Percentiles rank a stretch among this genome's conserved stretches.
Evolutionary conservation across 2,329 filamentous ascomycete species (phyloP).

Genomic region (Arthrobotrys sphaeroides): DNA sequence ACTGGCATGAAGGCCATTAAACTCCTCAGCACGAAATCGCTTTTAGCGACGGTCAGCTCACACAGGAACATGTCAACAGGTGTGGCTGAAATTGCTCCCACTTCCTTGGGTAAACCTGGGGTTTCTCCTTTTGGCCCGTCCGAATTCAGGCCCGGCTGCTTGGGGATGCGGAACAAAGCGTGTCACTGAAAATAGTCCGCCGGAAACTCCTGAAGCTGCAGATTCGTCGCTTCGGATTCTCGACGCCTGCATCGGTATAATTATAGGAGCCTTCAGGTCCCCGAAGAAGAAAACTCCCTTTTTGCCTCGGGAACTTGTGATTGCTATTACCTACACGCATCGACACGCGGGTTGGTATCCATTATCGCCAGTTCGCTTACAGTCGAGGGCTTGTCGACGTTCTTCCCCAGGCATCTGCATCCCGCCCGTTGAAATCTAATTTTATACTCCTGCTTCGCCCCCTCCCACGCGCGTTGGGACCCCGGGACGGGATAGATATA

Average conservation of each 20-base stretch:
- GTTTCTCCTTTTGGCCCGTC: background rate
- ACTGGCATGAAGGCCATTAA: background rate
- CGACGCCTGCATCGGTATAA: background rate
- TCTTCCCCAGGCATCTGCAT: background rate
- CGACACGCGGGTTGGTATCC: constrained; percentile 7
- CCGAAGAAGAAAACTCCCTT: background rate
- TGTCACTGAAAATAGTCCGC: background rate
- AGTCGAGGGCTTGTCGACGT: constrained; percentile 14
- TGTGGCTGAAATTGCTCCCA: constrained; percentile 28
- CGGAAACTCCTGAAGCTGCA: background rate
- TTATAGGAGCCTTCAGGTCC: background rate
- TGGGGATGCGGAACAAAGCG: background rate
- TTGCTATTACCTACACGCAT: constrained; percentile 2
- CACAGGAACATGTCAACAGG: background rate
- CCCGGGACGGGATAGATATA: constrained; percentile 31
- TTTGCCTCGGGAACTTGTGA: constrained; percentile 32
- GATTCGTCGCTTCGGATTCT: background rate
- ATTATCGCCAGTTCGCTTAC: constrained; percentile 41
- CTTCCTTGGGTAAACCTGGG: background rate
- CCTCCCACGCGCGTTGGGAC: constrained; percentile 26
- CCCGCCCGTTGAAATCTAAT: constrained; percentile 34
- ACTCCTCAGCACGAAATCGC: constrained; percentile 8
- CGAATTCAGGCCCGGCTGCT: background rate
- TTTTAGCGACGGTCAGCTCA: constrained; percentile 24
- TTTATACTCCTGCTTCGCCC: constrained; percentile 52